Base-by-base conservation (phyloP, 192 early-diverging fungal genomes). In the Linnemannia exigua region DNA sequence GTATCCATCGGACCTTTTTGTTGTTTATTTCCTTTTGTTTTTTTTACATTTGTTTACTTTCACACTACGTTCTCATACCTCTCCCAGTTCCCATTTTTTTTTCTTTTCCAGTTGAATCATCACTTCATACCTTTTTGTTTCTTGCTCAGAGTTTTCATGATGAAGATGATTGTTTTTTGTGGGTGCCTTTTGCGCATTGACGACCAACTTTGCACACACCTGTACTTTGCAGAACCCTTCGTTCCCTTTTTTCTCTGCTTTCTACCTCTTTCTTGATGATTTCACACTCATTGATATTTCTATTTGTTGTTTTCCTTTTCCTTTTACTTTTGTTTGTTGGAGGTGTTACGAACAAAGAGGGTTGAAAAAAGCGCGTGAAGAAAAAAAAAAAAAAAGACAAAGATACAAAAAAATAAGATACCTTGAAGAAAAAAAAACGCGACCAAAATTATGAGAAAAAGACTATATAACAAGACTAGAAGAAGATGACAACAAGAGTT, bases 151-250 rank as follows among this genome's bases (percentile, higher is more conserved):
- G 66, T 66, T 66, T 28, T 63, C 69, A 74, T 83, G 16, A 51
- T 51, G 16, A 44, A 19, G 37, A n/a, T 36, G 71, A 33, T 68
- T 47, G 67, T 20, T 76, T 68, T 48, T 16, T 69, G 41, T 6
- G 41, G 41, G 41, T n/a, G n/a, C n/a, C 41, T 70, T 46, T 37
- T 22, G 52, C 74, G 74, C 31, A 52, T 82, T 38, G 80, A 76
- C 80, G 80, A 82, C 80, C 80, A 82, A 82, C 80, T 82, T 46
- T 70, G 58, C 80, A 36, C 47, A 54, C 20, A n/a, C n/a, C n/a
- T n/a, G n/a, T n/a, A n/a, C 25, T 17, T 67, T 12, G 17, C 11
- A 7, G 58, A n/a, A 63, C 25, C 1, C 12, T 31, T 31, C 58
- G 1, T 12, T 63, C 28, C 28, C 11, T 9, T 25, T 11, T 25